A percentile compares a stretch with the other conserved stretches of the same genome.
Evolutionary conservation across 306 rosid species (phyloP).

Genomic region (Bauhinia variegata): DNA sequence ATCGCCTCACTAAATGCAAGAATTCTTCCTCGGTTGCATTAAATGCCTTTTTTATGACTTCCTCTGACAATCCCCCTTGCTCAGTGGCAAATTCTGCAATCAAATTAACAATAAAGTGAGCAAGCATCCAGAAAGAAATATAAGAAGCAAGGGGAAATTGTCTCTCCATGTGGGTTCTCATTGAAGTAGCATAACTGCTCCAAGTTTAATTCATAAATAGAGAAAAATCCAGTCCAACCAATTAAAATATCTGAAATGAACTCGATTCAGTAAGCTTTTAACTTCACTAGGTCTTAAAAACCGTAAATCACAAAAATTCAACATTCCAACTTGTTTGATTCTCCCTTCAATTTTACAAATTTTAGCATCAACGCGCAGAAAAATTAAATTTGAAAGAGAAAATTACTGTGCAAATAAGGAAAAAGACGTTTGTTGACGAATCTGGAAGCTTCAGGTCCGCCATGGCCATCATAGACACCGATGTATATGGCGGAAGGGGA

Average conservation of each 20-base stretch:
- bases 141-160: too few species aligned
- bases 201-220: not conserved
- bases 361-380: not conserved
- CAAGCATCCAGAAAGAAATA: not conserved
- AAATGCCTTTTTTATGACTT: constrained; percentile 88
- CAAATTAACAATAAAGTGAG: constrained; percentile 23
- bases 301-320: not conserved
- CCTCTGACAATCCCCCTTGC: constrained; percentile 86
- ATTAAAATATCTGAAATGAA: not conserved
- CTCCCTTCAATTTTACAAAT: too few species aligned
- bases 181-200: not conserved
- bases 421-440: constrained; percentile 79
- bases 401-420: constrained; percentile 68
- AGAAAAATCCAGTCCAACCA: constrained; percentile 5
- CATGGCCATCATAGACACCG: constrained; percentile 96
- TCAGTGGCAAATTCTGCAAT: constrained; percentile 75
- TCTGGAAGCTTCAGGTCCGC: constrained; percentile 96
- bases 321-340: not conserved
- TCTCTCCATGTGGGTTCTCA: too few species aligned
- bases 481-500: constrained; percentile 82
- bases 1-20: constrained; percentile 67
- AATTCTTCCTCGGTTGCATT: constrained; percentile 87
- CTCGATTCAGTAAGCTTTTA: not conserved
- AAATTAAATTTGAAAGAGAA: too few species aligned
- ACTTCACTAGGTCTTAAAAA: not conserved